Evolutionary conservation across 257 asterid species (phyloP), one percentile per base, ranked within the genome.

Genomic region (Salvia rosmarinus): DNA sequence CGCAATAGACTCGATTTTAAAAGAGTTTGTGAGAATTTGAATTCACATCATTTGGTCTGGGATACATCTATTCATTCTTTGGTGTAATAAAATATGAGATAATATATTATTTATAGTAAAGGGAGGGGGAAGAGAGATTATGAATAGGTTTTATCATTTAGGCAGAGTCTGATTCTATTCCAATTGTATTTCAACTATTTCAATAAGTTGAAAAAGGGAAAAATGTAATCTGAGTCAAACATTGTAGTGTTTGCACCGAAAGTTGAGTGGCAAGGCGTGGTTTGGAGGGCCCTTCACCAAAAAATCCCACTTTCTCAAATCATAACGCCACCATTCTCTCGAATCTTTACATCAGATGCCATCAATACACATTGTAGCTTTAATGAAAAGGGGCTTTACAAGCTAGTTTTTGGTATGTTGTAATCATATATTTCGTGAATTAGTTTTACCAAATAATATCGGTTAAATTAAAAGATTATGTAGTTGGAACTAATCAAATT

Each of bases 191-290:
- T 51, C 4, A 46, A 51, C 4, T 47, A 47, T 51, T 51, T 51
- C 1, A 17, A 7, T 0, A 2, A 17, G 28, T 51, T 19, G 37
- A 34, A 19, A 17, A 50, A n/a, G 21, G 28, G 72, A 47, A 67
- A 17, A 54, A 16, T 20, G 20, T 56, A 43, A 42, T 8, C 60
- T 16, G 57, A 69, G 46, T 62, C 2, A 62, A 40, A 30, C 5
- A 6, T 16, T 3, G 14, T 28, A 17, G 61, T 32, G 44, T 44
- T 40, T 17, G 72, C 79, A 69, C 79, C 82, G 79, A 78, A 78
- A 78, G 82, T 74, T 49, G 59, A 68, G 60, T 70, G 73, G 72
- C 61, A 57, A 11, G 35, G 79, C 82, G 82, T 73, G 81, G 76
- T 49, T 68, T 46, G 73, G 76, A 63, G 74, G 82, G 74, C 59